A percentile compares a stretch with the other conserved stretches of the same genome.
Evolutionary conservation across 2,329 filamentous ascomycete genomes (phyloP).

Genomic region (Atkinsonella hypoxylon): DNA sequence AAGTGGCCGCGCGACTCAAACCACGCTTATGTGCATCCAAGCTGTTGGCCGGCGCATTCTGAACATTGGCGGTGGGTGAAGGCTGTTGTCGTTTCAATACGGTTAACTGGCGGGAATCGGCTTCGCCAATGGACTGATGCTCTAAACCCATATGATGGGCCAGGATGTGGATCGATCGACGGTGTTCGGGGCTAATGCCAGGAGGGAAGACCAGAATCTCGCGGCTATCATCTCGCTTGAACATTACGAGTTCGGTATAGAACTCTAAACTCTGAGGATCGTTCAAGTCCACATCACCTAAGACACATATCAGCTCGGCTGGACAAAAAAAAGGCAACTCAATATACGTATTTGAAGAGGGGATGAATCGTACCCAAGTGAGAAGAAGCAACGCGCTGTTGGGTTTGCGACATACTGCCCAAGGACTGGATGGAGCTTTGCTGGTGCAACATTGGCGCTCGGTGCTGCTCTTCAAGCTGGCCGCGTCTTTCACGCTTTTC

Average conservation of each 20-base stretch:
- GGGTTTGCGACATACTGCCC: constrained; percentile 51
- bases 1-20: constrained; percentile 89
- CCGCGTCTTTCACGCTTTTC: constrained; percentile 94
- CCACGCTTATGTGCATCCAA: constrained; percentile 71
- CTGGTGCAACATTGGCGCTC: constrained; percentile 63
- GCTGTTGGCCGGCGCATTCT: constrained; percentile 49
- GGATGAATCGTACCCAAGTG: constrained; percentile 28
- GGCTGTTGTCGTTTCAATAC: constrained; percentile 59
- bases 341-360: neutral
- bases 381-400: constrained; percentile 31
- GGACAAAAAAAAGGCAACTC: neutral
- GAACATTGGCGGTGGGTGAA: constrained; percentile 41
- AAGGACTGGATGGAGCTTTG: constrained; percentile 81
- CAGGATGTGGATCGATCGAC: constrained; percentile 83
- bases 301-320: neutral
- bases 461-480: constrained; percentile 93
- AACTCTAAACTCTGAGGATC: constrained; percentile 77
- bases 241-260: constrained; percentile 81
- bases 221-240: constrained; percentile 66
- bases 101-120: constrained; percentile 80
- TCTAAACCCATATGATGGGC: constrained; percentile 91
- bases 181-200: constrained; percentile 68
- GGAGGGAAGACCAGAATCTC: constrained; percentile 79
- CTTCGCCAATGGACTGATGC: constrained; percentile 80
- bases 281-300: constrained; percentile 73